Conservation (phyloP, 169 alveolate genomes). For the Eimeria praecox region DNA sequence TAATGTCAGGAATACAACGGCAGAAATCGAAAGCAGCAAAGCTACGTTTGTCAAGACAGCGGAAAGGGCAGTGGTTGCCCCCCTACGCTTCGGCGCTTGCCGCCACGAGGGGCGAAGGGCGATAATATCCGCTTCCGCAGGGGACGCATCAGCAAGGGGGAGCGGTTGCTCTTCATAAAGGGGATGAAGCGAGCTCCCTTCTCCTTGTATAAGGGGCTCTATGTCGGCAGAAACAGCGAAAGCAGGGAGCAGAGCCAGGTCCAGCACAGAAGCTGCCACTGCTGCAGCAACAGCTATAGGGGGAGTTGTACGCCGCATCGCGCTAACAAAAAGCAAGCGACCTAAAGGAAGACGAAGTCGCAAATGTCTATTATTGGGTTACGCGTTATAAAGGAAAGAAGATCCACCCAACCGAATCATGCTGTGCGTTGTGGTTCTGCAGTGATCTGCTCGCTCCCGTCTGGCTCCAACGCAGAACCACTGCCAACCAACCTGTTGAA, state of each 20-base stretch:
- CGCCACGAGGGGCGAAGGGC: background rate
- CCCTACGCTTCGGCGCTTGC: background rate
- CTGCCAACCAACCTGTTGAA: conserved; percentile 11
- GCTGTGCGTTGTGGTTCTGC: background rate
- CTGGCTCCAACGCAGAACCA: background rate
- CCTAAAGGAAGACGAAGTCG: background rate
- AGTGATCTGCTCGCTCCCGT: background rate
- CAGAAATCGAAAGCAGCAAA: background rate
- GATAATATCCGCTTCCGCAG: background rate
- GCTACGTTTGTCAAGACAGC: background rate
- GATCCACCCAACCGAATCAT: background rate
- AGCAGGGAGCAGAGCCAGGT: background rate
- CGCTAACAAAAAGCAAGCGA: background rate
- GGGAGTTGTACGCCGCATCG: background rate
- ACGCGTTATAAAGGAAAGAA: background rate
- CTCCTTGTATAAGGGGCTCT: background rate
- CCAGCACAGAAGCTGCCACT: background rate
- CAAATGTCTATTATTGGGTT: background rate
- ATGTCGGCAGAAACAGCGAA: background rate
- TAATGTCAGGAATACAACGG: background rate
- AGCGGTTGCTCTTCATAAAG: background rate
- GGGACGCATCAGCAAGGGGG: too few relatives aligned
- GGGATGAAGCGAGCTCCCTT: background rate
- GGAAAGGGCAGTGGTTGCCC: background rate
- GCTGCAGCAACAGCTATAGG: background rate